Conservation (phyloP, 148 eudicot species). For the Heliamphora exappendiculata region DNA sequence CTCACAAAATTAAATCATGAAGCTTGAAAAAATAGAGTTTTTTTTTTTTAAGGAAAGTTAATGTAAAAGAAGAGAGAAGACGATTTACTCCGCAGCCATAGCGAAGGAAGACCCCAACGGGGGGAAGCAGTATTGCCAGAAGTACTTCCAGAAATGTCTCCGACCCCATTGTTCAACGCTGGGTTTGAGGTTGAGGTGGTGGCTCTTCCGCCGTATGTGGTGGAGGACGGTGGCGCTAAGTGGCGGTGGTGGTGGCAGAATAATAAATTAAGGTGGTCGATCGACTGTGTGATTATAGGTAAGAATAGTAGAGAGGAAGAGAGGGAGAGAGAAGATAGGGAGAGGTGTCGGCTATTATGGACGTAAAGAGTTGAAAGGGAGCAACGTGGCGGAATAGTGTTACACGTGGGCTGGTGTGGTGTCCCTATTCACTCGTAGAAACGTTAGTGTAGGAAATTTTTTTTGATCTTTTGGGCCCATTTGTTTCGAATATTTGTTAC, state of each 20-base stretch:
- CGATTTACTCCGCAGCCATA: slow-evolving; percentile 42
- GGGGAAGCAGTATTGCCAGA: slow-evolving; percentile 44
- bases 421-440: no score
- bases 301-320: neutral
- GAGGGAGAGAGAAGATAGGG: neutral
- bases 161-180: slow-evolving; percentile 28
- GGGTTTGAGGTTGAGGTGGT: neutral
- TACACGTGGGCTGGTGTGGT: no score
- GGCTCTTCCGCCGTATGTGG: neutral
- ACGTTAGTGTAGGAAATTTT: no score
- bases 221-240: neutral
- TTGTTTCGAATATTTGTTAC: no score
- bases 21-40: neutral
- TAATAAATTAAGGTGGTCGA: no score
- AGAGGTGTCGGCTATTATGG: neutral
- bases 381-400: no score
- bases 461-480: no score
- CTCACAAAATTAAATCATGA: no score
- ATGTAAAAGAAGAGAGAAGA: neutral
- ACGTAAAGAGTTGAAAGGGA: neutral
- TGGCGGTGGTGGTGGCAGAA: neutral
- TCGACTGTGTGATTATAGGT: no score
- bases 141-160: slow-evolving; percentile 46
- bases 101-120: slow-evolving; percentile 57
- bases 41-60: neutral